Evolutionary conservation across 768 basidiomycete species (phyloP), one percentile per base, ranked within the genome.

Genomic region (Naganishia vaughanmartiniae): DNA sequence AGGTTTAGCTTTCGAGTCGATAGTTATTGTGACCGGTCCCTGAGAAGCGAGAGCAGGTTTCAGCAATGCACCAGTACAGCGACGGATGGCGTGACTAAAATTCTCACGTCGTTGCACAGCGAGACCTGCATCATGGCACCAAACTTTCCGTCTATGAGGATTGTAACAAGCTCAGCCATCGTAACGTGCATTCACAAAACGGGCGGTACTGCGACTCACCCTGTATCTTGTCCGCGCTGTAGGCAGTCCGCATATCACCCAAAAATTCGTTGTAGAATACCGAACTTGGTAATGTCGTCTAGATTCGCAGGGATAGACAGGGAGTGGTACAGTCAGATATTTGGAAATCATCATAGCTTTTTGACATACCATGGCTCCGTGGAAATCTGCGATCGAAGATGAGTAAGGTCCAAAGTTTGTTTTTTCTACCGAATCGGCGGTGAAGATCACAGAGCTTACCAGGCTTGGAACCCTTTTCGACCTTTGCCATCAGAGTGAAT

Each of bases 101-200:
- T 4, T 17, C 60, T 45, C 26, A 46, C 79, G 83, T 97, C 93
- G 78, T 97, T 97, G 26, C 86, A 89, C 68, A 95, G 81, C 72
- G 84, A 87, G 65, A 97, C 91, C 69, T 88, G 86, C 93, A 97
- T 97, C 93, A 95, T 95, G 5, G 93, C 93, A 36, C 93, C 93
- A 78, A 97, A 96, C 74, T 84, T 85, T n/a, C 93, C 93, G 80
- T 97, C 93, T 94, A 72, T n/a, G 14, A 1, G 19, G 66, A 66
- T 45, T 28, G 11, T 9, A 42, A 36, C 26, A 45, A 67, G 58
- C 10, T 55, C 58, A 26, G 46, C 15, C 26, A 28, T 28, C 26
- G 31, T 45, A 28, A 58, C 34, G 53, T 21, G 54, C 31, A 26
- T 56, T 28, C 30, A 36, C 9, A 33, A 39, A 57, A 9, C 42